phyloP scores from a whole-genome alignment of 768 basidiomycete genomes.

The Pisolithus microcarpus region DNA sequence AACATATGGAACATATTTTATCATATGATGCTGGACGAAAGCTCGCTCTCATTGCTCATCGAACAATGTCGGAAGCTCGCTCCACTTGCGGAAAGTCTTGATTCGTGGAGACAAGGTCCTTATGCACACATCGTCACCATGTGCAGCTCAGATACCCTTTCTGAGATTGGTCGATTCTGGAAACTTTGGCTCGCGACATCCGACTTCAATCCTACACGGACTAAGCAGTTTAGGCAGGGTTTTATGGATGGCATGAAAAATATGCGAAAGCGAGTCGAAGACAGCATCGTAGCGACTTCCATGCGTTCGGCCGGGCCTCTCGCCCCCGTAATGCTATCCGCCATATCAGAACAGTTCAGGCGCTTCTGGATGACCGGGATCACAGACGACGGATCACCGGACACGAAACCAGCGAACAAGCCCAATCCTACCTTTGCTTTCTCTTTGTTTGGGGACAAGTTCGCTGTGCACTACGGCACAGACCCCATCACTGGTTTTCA shows the following conservation, averaged over 20 bases:
- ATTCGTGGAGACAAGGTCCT: slow-evolving; percentile 21
- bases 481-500: slow-evolving; percentile 27
- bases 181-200: slow-evolving; percentile 10
- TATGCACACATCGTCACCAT: slow-evolving; percentile 20
- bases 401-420: slow-evolving; percentile 5
- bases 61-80: slow-evolving; percentile 21
- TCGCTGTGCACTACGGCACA: slow-evolving; percentile 24
- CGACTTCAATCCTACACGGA: slow-evolving; percentile 7
- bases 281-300: slow-evolving; percentile 3
- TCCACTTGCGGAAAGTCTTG: slow-evolving; percentile 8
- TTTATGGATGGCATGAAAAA: slow-evolving; percentile 19
- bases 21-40: slow-evolving; percentile 20
- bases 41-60: slow-evolving; percentile 18
- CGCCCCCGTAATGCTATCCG: slow-evolving; percentile 3
- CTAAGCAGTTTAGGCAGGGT: slow-evolving; percentile 9
- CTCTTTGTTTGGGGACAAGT: slow-evolving; percentile 18
- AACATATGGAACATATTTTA: slow-evolving; percentile 27
- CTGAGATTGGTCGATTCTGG: slow-evolving; percentile 18
- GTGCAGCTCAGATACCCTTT: slow-evolving; percentile 20
- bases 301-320: slow-evolving; percentile 25
- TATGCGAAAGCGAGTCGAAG: background rate
- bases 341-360: slow-evolving; percentile 14
- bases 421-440: slow-evolving; percentile 27
- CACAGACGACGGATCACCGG: slow-evolving; percentile 9
- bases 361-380: slow-evolving; percentile 21